These are phyloP conservation scores for Kuraishia capsulata DNA, from an alignment of 805 yeast genomes.

Conservation along the genomic window DNA sequence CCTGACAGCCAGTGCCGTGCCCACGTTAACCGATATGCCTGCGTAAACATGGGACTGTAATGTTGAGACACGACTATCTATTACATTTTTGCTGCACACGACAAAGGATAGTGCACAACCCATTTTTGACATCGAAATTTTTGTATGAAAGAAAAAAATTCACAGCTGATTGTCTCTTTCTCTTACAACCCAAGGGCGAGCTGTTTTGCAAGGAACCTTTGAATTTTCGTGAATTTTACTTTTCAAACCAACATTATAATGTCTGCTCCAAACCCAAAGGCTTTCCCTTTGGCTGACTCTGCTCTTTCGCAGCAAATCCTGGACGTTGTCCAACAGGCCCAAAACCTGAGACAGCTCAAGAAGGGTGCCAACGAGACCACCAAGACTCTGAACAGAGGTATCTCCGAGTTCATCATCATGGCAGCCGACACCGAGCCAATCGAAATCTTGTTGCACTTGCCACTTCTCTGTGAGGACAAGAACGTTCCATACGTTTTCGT, in stretches of 20 bases:
- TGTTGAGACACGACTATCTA: not conserved
- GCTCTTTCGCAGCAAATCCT: slow-evolving; percentile 92
- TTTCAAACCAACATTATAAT: slow-evolving; percentile 21
- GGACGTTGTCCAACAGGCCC: slow-evolving; percentile 96
- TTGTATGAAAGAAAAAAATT: slow-evolving; percentile 1
- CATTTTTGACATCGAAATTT: too few relatives aligned
- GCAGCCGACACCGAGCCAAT: slow-evolving; percentile 99
- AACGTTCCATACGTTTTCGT: slow-evolving; percentile 99
- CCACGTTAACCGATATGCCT: not conserved
- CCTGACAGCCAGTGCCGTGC: not conserved
- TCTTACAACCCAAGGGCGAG: slow-evolving; percentile 26
- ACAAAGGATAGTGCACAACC: not conserved
- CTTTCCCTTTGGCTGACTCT: slow-evolving; percentile 98
- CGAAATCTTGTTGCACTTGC: slow-evolving; percentile 95
- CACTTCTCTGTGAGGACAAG: slow-evolving; percentile 97
- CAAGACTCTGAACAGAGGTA: slow-evolving; percentile 98
- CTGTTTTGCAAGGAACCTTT: slow-evolving; percentile 45
- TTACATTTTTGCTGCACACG: not conserved
- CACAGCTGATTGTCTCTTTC: slow-evolving; percentile 1
- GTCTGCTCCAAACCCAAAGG: slow-evolving; percentile 95
- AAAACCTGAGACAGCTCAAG: slow-evolving; percentile 95
- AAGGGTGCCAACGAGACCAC: slow-evolving; percentile 99
- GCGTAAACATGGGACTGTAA: not conserved
- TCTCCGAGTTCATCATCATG: slow-evolving; percentile 97
- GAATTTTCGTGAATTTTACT: slow-evolving; percentile 2